Percentiles rank a stretch among this genome's conserved stretches.
These are phyloP conservation scores for Dionaea muscipula DNA, from an alignment of 179 eudicot species.

Conservation along the genomic window DNA sequence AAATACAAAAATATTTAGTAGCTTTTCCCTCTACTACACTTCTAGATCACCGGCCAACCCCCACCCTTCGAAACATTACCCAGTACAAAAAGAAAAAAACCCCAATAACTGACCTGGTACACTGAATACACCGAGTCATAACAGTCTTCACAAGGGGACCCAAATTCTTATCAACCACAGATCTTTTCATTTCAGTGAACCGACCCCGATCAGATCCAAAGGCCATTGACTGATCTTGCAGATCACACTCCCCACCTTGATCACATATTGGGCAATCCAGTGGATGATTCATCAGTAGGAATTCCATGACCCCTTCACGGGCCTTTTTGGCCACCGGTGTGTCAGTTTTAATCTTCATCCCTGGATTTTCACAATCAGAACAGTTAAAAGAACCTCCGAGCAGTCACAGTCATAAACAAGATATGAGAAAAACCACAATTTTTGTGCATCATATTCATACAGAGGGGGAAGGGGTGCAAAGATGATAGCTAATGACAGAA, in stretches of 20 bases:
- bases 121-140: slow-evolving; percentile 97
- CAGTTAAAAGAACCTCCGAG: too few species aligned
- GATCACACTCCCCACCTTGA: slow-evolving; percentile 99
- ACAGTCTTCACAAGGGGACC: slow-evolving; percentile 98
- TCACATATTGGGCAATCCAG: slow-evolving; percentile 97
- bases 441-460: too few species aligned
- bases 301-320: slow-evolving; percentile 97
- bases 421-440: too few species aligned
- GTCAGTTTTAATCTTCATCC: slow-evolving; percentile 97
- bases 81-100: not conserved
- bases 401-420: too few species aligned
- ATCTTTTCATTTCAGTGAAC: slow-evolving; percentile 89
- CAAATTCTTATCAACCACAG: slow-evolving; percentile 93
- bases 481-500: too few species aligned
- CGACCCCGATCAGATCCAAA: slow-evolving; percentile 98
- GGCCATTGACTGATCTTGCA: slow-evolving; percentile 98
- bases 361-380: slow-evolving; percentile 26
- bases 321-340: slow-evolving; percentile 98
- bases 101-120: slow-evolving; percentile 60
- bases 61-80: not conserved
- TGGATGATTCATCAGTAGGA: slow-evolving; percentile 94
- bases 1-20: too few species aligned
- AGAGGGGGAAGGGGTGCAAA: too few species aligned
- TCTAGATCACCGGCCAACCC: not conserved
- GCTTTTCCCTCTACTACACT: too few species aligned